Percentiles rank a stretch among this genome's conserved stretches.
phyloP scores from a whole-genome alignment of 164 flowering plant species.

The Vitis labrusca region DNA sequence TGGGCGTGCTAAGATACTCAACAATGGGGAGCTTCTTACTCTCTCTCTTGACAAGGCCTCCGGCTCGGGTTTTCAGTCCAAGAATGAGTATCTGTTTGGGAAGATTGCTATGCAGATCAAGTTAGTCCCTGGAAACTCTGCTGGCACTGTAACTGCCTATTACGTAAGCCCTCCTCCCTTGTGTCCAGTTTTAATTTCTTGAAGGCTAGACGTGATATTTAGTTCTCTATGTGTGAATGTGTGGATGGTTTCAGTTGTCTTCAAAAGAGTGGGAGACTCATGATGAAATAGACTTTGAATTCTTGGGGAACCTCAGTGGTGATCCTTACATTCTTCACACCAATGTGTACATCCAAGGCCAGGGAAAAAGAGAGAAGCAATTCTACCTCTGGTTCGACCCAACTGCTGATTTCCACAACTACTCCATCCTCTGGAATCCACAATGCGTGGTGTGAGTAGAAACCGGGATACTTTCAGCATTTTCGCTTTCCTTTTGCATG shows the following conservation, averaged over 20 bases:
- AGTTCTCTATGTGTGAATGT: not conserved
- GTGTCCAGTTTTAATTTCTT: not conserved
- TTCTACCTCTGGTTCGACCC: slow-evolving; percentile 32
- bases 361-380: slow-evolving; percentile 29
- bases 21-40: slow-evolving; percentile 38
- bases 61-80: slow-evolving; percentile 52
- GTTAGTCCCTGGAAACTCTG: slow-evolving; percentile 53
- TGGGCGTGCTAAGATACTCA: slow-evolving; percentile 21
- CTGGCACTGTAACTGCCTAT: slow-evolving; percentile 55
- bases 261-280: slow-evolving; percentile 13
- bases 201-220: not conserved
- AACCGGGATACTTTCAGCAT: too few species aligned
- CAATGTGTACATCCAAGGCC: slow-evolving; percentile 18
- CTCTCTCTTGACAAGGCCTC: slow-evolving; percentile 39
- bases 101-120: slow-evolving; percentile 47
- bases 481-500: too few species aligned
- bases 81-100: slow-evolving; percentile 32
- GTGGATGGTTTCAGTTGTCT: slow-evolving; percentile 3
- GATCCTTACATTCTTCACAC: slow-evolving; percentile 27
- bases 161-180: slow-evolving; percentile 26
- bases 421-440: slow-evolving; percentile 29
- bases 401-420: slow-evolving; percentile 26
- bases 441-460: slow-evolving; percentile 15
- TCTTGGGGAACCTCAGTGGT: slow-evolving; percentile 27
- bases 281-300: slow-evolving; percentile 32